Evolutionary conservation across 1,284 basidiomycete genomes (phyloP).

Genomic region (Exobasidium rhododendri): DNA sequence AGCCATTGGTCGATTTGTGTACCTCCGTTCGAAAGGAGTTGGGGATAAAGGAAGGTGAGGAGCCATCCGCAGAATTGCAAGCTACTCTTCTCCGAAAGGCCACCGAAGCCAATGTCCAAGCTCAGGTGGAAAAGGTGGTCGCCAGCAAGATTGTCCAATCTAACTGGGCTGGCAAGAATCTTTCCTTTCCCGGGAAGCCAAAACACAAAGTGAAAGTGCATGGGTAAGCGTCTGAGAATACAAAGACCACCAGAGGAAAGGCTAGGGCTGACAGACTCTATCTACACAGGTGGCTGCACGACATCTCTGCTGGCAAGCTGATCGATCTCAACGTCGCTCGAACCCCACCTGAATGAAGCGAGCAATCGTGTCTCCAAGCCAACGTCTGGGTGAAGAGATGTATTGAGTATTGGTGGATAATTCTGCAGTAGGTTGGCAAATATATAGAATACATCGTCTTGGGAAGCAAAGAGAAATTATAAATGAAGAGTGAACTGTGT

Average conservation of each 20-base stretch:
- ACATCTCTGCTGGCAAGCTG: conserved; percentile 41
- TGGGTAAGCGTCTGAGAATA: conserved; percentile 22
- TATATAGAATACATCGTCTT: too few species aligned
- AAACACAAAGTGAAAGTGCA: conserved; percentile 35
- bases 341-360: background rate
- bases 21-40: conserved; percentile 27
- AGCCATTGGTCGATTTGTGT: conserved; percentile 43
- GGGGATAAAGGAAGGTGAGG: conserved; percentile 19
- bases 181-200: conserved; percentile 11
- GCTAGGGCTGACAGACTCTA: background rate
- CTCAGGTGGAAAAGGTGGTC: conserved; percentile 71
- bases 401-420: too few species aligned
- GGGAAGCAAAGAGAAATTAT: too few species aligned
- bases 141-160: conserved; percentile 64
- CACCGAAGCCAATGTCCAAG: conserved; percentile 62
- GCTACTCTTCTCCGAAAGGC: conserved; percentile 19
- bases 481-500: background rate
- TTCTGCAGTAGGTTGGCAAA: too few species aligned
- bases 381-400: background rate
- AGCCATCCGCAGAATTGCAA: conserved; percentile 12
- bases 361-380: too few species aligned
- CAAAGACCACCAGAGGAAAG: background rate
- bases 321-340: conserved; percentile 24
- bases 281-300: conserved; percentile 41
- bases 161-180: conserved; percentile 64